Evolutionary conservation across 257 asterid genomes (phyloP), one percentile per base, ranked within the genome.

Genomic region (Mitragyna speciosa): DNA sequence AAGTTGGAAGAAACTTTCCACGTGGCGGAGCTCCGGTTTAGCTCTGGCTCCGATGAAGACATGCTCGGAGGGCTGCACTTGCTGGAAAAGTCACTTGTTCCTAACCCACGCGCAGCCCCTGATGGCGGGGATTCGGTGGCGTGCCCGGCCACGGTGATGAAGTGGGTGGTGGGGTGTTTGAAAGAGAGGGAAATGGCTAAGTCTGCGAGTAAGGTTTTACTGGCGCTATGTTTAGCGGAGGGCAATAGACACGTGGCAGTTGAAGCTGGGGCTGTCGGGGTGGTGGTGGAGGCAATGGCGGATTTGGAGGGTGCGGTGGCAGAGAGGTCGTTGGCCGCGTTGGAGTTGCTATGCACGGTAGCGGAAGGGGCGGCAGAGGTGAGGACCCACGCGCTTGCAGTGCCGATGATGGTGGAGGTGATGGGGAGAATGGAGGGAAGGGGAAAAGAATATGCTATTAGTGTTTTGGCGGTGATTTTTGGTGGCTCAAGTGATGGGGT

Each of bases 361-460:
- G 88, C 84, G 70, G 97, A 91, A 49, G 97, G 97, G 30, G 93
- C 95, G 72, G 94, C 79, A 78, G 97, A 88, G 85, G 94, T 93
- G 71, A 81, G 90, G 85, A 76, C 84, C 0, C 95, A 93, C 86
- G 97, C 95, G 15, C 85, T 93, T 39, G 90, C 93, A 30, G 96
- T 93, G 86, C 97, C 96, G 52, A 90, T 93, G 97, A 89, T 93
- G 97, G 96, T 93, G 82, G 91, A 90, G 77, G 95, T 93, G 0
- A 93, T 91, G 97, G 97, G 93, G 83, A 84, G 91, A 69, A 86
- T 84, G 93, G 96, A 89, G n/a, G 97, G 92, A 78, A 79, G 97
- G 81, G 97, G 93, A 56, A 91, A 80, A 76, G 97, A 93, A 82
- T 90, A 91, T 41, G 97, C 97, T 24, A 86, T 91, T 15, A 88